phyloP scores from a whole-genome alignment of 2,329 filamentous ascomycete species.

The Colletotrichum siamense region DNA sequence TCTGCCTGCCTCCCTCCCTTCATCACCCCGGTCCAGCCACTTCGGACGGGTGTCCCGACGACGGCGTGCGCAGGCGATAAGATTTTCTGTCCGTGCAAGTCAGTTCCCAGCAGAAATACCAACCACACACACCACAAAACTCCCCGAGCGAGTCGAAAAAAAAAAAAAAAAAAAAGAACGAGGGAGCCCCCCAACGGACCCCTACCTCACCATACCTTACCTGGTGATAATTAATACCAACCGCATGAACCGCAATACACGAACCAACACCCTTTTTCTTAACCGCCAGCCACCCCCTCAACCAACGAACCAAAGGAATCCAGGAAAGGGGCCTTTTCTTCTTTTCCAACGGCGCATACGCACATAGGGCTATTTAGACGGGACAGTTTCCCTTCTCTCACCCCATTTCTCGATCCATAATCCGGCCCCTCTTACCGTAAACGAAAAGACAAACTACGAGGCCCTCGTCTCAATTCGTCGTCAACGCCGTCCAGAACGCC shows the following conservation, averaged over 20 bases:
- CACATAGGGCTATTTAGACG: conserved; percentile 4
- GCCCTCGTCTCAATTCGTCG: background rate
- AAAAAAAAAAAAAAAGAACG: background rate
- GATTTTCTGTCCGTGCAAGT: background rate
- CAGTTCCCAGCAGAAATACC: background rate
- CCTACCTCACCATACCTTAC: conserved; percentile 4
- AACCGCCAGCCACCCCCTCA: background rate
- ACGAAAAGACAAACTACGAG: background rate
- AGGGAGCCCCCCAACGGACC: background rate
- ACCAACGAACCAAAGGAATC: background rate
- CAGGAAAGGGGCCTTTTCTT: background rate
- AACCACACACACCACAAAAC: background rate
- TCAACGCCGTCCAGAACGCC: background rate
- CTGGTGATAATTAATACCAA: conserved; percentile 14
- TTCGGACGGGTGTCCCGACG: conserved; percentile 15
- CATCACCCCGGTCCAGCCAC: background rate
- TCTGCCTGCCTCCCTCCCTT: background rate
- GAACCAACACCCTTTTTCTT: background rate
- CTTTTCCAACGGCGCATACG: background rate
- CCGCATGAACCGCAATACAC: background rate
- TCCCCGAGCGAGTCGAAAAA: background rate
- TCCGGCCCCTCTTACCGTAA: background rate
- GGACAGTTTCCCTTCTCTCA: background rate
- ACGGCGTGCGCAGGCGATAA: conserved; percentile 9
- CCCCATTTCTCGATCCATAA: conserved; percentile 1